Evolutionary conservation across 2,329 filamentous ascomycete species (phyloP).

Genomic region (Beauveria sp.): DNA sequence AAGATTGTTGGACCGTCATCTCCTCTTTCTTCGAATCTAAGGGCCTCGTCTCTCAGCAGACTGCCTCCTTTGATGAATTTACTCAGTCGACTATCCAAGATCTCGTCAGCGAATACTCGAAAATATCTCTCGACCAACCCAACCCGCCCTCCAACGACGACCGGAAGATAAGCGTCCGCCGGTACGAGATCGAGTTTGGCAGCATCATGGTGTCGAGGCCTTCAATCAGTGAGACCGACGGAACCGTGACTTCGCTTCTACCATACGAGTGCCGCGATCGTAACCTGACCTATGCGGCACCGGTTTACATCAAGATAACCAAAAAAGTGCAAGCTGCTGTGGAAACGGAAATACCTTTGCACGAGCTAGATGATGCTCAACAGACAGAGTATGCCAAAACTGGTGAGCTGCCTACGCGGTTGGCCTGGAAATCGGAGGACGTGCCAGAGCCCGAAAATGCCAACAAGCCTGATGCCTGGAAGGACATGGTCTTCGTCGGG

Average conservation of each 20-base stretch:
- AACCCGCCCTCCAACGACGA: constrained; percentile 69
- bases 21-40: constrained; percentile 95
- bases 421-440: constrained; percentile 56
- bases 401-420: constrained; percentile 48
- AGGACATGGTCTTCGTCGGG: constrained; percentile 79
- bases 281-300: constrained; percentile 91
- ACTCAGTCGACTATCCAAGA: constrained; percentile 91
- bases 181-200: constrained; percentile 93
- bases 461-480: constrained; percentile 47
- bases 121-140: constrained; percentile 88
- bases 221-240: constrained; percentile 88
- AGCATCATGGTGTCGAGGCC: constrained; percentile 83
- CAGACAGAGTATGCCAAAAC: constrained; percentile 46
- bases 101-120: constrained; percentile 84
- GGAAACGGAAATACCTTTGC: constrained; percentile 59
- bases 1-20: constrained; percentile 98
- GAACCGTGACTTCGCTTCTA: constrained; percentile 74
- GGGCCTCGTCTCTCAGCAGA: constrained; percentile 92
- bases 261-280: constrained; percentile 93
- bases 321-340: constrained; percentile 79
- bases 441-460: constrained; percentile 41
- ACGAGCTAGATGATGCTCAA: constrained; percentile 62
- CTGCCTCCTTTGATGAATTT: constrained; percentile 98
- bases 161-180: constrained; percentile 73
- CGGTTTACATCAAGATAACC: constrained; percentile 81